These are phyloP conservation scores for Candida sp. DNA, from an alignment of 1,139 yeast genomes.

Conservation along the genomic window DNA sequence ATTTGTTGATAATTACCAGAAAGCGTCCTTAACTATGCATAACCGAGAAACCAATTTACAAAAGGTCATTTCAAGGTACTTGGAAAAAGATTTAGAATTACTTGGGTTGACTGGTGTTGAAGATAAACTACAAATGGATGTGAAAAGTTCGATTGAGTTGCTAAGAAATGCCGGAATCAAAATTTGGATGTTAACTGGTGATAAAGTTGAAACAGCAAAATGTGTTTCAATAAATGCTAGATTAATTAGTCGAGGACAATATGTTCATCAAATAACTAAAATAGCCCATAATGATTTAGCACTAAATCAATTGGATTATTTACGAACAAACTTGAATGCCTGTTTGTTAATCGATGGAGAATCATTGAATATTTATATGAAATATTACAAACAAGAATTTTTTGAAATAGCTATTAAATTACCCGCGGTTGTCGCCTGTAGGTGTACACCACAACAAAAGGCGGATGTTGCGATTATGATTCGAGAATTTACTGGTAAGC, in stretches of 20 bases:
- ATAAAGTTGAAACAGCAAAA: slow-evolving; percentile 96
- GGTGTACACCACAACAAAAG: slow-evolving; percentile 98
- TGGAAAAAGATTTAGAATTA: slow-evolving; percentile 83
- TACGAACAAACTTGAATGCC: slow-evolving; percentile 62
- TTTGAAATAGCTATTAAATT: slow-evolving; percentile 70
- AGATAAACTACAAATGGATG: slow-evolving; percentile 88
- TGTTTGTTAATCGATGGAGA: slow-evolving; percentile 94
- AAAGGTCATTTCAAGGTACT: slow-evolving; percentile 57
- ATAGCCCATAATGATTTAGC: slow-evolving; percentile 61
- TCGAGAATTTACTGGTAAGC: slow-evolving; percentile 72
- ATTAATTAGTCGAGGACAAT: slow-evolving; percentile 89
- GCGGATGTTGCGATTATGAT: slow-evolving; percentile 91
- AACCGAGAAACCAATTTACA: slow-evolving; percentile 77
- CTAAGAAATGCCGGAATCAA: slow-evolving; percentile 94
- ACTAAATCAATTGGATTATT: slow-evolving; percentile 66
- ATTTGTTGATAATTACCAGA: slow-evolving; percentile 61
- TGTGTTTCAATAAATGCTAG: slow-evolving; percentile 96
- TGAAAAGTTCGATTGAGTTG: slow-evolving; percentile 87
- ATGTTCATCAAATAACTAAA: slow-evolving; percentile 81
- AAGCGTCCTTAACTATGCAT: slow-evolving; percentile 75
- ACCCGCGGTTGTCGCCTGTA: slow-evolving; percentile 95
- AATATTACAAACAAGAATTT: slow-evolving; percentile 63
- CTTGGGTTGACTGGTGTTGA: slow-evolving; percentile 97
- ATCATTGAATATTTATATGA: slow-evolving; percentile 69
- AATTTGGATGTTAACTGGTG: slow-evolving; percentile 99